These are phyloP conservation scores for Primulina huaijiensis DNA, from an alignment of 257 asterid species.

Conservation along the genomic window DNA sequence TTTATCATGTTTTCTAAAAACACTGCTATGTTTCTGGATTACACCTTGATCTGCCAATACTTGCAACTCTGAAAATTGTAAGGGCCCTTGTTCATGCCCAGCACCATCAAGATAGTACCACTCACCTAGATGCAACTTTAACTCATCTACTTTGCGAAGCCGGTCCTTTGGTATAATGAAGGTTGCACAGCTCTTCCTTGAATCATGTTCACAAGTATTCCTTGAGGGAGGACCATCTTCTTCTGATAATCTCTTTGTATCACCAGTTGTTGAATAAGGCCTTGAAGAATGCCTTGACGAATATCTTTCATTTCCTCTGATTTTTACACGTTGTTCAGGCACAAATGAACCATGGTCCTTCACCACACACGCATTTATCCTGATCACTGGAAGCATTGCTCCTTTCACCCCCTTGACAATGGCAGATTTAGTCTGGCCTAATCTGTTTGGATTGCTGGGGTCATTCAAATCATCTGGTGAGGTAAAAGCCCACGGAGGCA, in stretches of 20 bases:
- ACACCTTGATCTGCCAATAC: conserved; percentile 76
- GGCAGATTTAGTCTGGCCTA: conserved; percentile 46
- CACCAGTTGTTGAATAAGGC: conserved; percentile 47
- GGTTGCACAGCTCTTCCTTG: conserved; percentile 41
- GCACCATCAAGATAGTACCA: conserved; percentile 97
- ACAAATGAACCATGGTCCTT: conserved; percentile 83
- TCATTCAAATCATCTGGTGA: conserved; percentile 81
- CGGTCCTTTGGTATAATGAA: conserved; percentile 54
- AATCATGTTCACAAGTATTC: conserved; percentile 40
- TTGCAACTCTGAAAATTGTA: conserved; percentile 73
- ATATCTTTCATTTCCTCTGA: conserved; percentile 64
- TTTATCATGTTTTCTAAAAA: conserved; percentile 76
- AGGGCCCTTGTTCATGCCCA: conserved; percentile 96
- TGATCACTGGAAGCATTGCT: conserved; percentile 77
- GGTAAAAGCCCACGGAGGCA: conserved; percentile 87
- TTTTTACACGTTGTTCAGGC: conserved; percentile 73
- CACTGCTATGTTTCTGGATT: conserved; percentile 72
- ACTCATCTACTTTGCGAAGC: conserved; percentile 67
- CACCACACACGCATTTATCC: conserved; percentile 98
- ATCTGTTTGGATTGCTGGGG: conserved; percentile 39
- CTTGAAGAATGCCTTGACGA: conserved; percentile 59
- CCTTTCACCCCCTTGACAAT: conserved; percentile 68
- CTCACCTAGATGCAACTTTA: conserved; percentile 73
- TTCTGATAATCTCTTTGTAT: conserved; percentile 65
- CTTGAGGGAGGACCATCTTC: conserved; percentile 63